Base-by-base conservation (phyloP, 768 basidiomycete genomes). In the Kondoa subrosea region DNA sequence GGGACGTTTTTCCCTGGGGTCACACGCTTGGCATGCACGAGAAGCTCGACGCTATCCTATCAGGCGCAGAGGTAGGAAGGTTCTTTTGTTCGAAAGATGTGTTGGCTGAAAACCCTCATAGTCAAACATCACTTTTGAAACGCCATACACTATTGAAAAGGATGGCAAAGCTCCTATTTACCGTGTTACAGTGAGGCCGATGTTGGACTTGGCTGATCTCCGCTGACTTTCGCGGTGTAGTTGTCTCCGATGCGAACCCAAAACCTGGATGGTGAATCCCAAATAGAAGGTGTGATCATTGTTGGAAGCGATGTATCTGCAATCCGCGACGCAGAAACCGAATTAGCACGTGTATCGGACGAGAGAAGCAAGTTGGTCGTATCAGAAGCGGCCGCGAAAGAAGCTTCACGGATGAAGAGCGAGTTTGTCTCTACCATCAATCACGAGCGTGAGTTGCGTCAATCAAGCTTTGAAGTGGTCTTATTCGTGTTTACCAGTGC, bases 391-490 rank as follows among this genome's bases (percentile, higher is more conserved):
- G 71, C 71, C 0, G 73, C 73, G 16, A 66, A 67, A 15, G 71
- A 74, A 58, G 73, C 73, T 8, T 62, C 26, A 8, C 32, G 70
- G 1, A 65, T 72, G 56, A 74, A 74, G 67, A 70, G 67, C 61
- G 69, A 70, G 26, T 72, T 74, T 67, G 32, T 70, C 2, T 67
- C 72, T 12, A 72, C 66, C 56, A 64, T 74, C 60, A 64, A 59
- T 15, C 72, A 33, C 30, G 30, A 63, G 58, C 4, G 26, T 59
- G 58, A 8, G 15, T 4, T 59, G 58, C 56, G 25, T 15, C 25
- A 15, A 15, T 15, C 15, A 15, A 56, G 56, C 58, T 59, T 59
- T 59, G 58, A 8, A 59, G 15, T n/a, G 56, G 15, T 15, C 56
- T 56, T 15, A 56, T 25, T 56, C 25, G 56, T 25, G 25, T 25